Base-by-base conservation (phyloP, 805 yeast species). In the Candida chilensis region DNA sequence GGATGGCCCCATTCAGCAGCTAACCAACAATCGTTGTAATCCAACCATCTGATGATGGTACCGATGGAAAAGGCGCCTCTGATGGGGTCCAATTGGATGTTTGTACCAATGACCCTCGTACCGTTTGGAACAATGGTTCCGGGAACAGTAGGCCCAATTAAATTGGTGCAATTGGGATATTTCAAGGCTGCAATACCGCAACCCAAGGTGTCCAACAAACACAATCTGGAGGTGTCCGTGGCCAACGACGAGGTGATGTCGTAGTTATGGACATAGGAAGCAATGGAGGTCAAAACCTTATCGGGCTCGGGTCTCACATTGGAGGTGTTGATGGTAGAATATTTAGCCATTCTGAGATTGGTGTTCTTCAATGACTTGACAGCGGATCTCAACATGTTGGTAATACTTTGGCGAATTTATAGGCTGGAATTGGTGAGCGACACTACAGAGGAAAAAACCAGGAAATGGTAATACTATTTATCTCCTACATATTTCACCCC, bases 1-100 rank as follows among this genome's bases (percentile, higher is more conserved):
- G 79, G 80, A 47, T 73, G 80, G 4, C 80, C 80, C 79, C 80
- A 73, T 47, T 74, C 79, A n/a, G 77, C 78, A 29, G 79, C 80
- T 24, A 73, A 50, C 79, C 79, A 73, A 48, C 79, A 73, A 45
- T 73, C 79, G 37, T 73, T 73, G 54, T 62, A 73, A 40, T 73
- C 80, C 33, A 73, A 50, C 79, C 79, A 73, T 34, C 80, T 60
- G 41, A 73, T 69, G 34, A 65, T 48, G 14, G 77, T 65, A 7
- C 78, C 78, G 35, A 71, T 67, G 25, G 70, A 53, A 52, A 73
- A 73, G 13, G 78, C 77, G 26, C 72, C 79, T 33, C 71, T 62
- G 26, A 73, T 55, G 12, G 80, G 80, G 44, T 74, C 78, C 40
- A 67, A 47, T 34, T 55, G 60, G 39, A 61, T 57, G 25, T 46